phyloP scores from a whole-genome alignment of 164 flowering plant genomes.

The Piper betle region DNA sequence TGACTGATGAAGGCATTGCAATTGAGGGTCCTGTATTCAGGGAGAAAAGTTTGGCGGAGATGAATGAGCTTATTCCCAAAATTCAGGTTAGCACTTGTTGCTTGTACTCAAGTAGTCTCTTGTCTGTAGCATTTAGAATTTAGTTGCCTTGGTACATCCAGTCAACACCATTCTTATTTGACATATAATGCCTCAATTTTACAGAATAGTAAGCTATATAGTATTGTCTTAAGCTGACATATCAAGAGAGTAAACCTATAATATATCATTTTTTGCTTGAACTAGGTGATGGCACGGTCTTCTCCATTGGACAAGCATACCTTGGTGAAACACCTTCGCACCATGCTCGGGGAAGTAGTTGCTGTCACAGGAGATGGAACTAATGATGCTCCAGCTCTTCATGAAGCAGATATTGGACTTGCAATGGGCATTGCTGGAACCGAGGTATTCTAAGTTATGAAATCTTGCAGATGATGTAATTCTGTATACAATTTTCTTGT shows the following conservation, averaged over 20 bases:
- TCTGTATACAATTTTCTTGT: too few relatives aligned
- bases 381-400: slow-evolving; percentile 98
- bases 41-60: slow-evolving; percentile 57
- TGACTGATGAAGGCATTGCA: background rate
- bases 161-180: too few relatives aligned
- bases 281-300: slow-evolving; percentile 94
- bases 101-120: too few relatives aligned
- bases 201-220: too few relatives aligned
- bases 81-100: slow-evolving; percentile 43
- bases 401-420: slow-evolving; percentile 96
- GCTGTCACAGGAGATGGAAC: slow-evolving; percentile 99
- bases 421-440: slow-evolving; percentile 99
- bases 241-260: too few relatives aligned
- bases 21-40: slow-evolving; percentile 87
- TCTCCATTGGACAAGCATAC: slow-evolving; percentile 93
- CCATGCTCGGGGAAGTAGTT: slow-evolving; percentile 68
- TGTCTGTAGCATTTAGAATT: too few relatives aligned
- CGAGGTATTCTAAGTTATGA: slow-evolving; percentile 38
- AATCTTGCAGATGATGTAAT: too few relatives aligned
- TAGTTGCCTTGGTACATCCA: background rate
- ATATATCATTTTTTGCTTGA: background rate
- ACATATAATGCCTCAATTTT: too few relatives aligned
- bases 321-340: slow-evolving; percentile 63
- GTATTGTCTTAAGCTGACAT: too few relatives aligned
- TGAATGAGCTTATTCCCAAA: slow-evolving; percentile 62